Base-by-base conservation (phyloP, 1,139 yeast genomes). In the Suhomyces taliae region DNA sequence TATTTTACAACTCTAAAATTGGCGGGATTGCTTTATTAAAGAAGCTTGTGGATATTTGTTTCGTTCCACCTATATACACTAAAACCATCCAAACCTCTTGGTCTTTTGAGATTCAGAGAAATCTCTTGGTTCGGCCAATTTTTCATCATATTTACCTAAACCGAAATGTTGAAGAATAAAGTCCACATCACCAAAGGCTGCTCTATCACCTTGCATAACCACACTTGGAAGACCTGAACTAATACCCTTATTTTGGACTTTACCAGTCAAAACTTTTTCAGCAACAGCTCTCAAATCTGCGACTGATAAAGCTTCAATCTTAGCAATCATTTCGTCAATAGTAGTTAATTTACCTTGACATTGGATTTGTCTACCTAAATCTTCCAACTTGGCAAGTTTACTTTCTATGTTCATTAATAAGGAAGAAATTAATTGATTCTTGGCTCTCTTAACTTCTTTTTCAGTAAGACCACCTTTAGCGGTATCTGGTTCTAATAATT, bases 321-420 rank as follows among this genome's bases (percentile, higher is more conserved):
- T 84, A 9, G 69, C 72, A 48, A 93, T 85, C 96, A 93, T 90
- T 59, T 90, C 96, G 37, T 77, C 74, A 8, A 90, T 86, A 11
- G 89, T 82, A n/a, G 93, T 79, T 56, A 88, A 79, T 56, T 79
- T 79, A 39, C 90, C 90, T 61, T 87, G 90, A 46, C 90, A 82
- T 67, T 89, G 96, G 31, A 93, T 82, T 67, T 93, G 99, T 65
- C 99, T 82, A 10, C 99, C 99, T 67, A 91, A 76, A 61, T 93
- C 99, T 66, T 93, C 99, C 45, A 93, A 74, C 58, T 88, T 91
- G 14, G 95, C 96, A 74, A 93, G 79, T 64, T 87, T 90, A 55
- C 95, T 84, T 66, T 93, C 99, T 41, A 91, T 78, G 61, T 91
- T 93, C 97, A 93, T 93, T 62, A 93, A 76, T 50, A 93, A 73